These are phyloP conservation scores for Dimargaris verticillata DNA, from an alignment of 192 early-diverging fungal species.

Conservation along the genomic window DNA sequence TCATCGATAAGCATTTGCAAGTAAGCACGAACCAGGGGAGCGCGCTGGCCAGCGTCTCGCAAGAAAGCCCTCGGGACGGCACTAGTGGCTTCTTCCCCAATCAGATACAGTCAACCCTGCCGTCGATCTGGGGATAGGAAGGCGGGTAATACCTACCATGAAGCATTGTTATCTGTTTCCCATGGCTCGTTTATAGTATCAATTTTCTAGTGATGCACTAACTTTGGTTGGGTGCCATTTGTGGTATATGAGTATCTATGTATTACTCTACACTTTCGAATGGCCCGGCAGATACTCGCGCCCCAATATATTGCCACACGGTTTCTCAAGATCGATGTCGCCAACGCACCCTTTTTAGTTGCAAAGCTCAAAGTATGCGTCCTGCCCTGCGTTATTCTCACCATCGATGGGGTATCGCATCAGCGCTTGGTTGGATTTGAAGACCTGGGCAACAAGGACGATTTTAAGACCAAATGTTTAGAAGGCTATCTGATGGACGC, in stretches of 20 bases:
- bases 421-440: constrained; percentile 80
- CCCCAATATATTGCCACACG: constrained; percentile 64
- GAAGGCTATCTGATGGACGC: constrained; percentile 48
- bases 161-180: too few species aligned
- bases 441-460: constrained; percentile 74
- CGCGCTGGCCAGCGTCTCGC: too few species aligned
- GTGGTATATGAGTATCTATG: too few species aligned
- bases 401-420: constrained; percentile 42
- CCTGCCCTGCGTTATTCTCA: constrained; percentile 73
- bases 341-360: constrained; percentile 79
- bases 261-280: neutral
- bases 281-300: constrained; percentile 34
- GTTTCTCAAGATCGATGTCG: constrained; percentile 79
- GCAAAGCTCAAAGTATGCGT: constrained; percentile 73
- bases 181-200: too few species aligned
- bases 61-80: too few species aligned
- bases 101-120: too few species aligned
- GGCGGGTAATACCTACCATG: too few species aligned
- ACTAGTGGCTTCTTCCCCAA: too few species aligned
- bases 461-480: constrained; percentile 57
- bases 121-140: too few species aligned
- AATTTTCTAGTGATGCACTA: too few species aligned
- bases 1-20: constrained; percentile 79
- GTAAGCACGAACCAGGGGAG: constrained; percentile 14
- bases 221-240: too few species aligned